A percentile compares a stretch with the other conserved stretches of the same genome.
Evolutionary conservation across 2,329 filamentous ascomycete genomes (phyloP).

Genomic region (Penicillium italicum): DNA sequence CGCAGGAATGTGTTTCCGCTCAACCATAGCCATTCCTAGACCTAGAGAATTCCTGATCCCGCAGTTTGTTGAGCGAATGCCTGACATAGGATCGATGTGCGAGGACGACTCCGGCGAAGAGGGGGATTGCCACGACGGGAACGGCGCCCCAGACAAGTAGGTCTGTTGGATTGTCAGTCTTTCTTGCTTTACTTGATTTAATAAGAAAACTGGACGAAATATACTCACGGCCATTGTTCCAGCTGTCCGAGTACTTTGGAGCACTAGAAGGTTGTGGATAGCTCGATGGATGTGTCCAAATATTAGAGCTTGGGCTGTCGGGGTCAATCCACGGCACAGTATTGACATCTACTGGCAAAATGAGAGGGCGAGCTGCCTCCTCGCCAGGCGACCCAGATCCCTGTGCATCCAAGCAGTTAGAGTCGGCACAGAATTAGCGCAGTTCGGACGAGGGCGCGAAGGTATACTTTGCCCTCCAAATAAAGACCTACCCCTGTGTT

Average conservation of each 20-base stretch:
- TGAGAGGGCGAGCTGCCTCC: slow-evolving; percentile 20
- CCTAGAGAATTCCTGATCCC: slow-evolving; percentile 17
- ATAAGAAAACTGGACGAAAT: no score
- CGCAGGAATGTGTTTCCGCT: slow-evolving; percentile 17
- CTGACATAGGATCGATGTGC: slow-evolving; percentile 11
- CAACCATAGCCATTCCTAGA: slow-evolving; percentile 14
- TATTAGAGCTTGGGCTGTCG: slow-evolving; percentile 22
- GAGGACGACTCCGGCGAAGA: slow-evolving; percentile 10
- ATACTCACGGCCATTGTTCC: slow-evolving; percentile 12
- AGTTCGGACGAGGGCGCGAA: slow-evolving; percentile 38
- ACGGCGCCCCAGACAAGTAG: slow-evolving; percentile 9
- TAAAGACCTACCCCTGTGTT: slow-evolving; percentile 42
- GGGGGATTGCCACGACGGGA: slow-evolving; percentile 6
- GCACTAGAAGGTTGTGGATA: slow-evolving; percentile 9
- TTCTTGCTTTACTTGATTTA: neutral
- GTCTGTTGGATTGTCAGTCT: slow-evolving; percentile 3
- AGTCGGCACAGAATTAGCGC: slow-evolving; percentile 30
- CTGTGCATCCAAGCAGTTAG: slow-evolving; percentile 29
- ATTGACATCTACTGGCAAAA: slow-evolving; percentile 31
- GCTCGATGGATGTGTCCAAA: slow-evolving; percentile 17
- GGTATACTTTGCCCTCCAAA: slow-evolving; percentile 25
- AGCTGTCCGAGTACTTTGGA: neutral
- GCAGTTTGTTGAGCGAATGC: slow-evolving; percentile 7
- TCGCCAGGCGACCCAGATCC: slow-evolving; percentile 33
- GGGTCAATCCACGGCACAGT: slow-evolving; percentile 36